phyloP scores from a whole-genome alignment of 73 alveolate species.

The Paramecium tetraurelia region DNA sequence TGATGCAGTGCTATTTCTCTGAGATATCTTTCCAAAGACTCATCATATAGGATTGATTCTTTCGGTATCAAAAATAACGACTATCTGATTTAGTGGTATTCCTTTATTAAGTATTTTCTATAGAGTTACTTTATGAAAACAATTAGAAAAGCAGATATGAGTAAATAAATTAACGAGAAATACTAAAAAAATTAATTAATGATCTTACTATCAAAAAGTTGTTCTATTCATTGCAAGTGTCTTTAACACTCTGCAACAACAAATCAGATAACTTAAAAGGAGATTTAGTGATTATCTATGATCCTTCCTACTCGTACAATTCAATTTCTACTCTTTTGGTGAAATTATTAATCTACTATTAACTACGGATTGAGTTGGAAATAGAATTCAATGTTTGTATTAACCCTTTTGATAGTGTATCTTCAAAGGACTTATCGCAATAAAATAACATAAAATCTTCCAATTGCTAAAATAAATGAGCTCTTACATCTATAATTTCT shows the following conservation, averaged over 20 bases:
- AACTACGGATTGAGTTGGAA: background rate
- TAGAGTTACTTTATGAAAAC: background rate
- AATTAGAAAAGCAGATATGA: background rate
- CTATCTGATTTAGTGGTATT: background rate
- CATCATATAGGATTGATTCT: background rate
- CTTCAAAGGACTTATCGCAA: background rate
- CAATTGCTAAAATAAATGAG: background rate
- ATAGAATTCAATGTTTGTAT: background rate
- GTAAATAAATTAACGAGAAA: background rate
- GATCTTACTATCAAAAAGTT: background rate
- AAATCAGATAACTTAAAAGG: background rate
- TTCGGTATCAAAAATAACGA: background rate
- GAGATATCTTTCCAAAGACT: background rate
- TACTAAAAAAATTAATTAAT: background rate
- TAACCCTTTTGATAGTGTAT: background rate
- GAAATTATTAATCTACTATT: background rate
- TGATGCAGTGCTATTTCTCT: background rate
- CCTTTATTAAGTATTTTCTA: background rate
- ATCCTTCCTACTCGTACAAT: constrained; percentile 9
- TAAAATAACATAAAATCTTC: background rate
- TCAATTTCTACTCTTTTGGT: constrained; percentile 2
- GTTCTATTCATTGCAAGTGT: background rate
- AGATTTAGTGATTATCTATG: background rate
- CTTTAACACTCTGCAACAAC: background rate
- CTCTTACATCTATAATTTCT: background rate